Conservation (phyloP, 495 filamentous ascomycete species). For the Aspergillus steynii region DNA sequence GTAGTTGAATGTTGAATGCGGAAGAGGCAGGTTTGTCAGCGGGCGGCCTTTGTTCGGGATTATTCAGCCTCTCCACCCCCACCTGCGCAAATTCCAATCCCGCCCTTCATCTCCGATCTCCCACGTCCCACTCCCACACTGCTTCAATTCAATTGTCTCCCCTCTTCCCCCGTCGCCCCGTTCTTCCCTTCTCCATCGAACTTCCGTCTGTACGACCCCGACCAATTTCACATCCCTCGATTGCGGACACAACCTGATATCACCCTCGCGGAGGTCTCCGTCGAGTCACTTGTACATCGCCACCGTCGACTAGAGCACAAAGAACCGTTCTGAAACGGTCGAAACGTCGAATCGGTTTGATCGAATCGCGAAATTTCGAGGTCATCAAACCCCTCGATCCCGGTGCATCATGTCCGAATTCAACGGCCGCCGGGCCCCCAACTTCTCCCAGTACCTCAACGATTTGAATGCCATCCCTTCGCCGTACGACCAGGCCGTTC, state of each 20-base stretch:
- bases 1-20: too few relatives aligned
- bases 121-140: slow-evolving; percentile 11
- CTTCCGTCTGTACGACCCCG: not conserved
- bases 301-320: not conserved
- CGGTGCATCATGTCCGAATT: slow-evolving; percentile 61
- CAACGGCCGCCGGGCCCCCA: slow-evolving; percentile 70
- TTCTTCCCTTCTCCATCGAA: slow-evolving; percentile 10
- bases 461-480: slow-evolving; percentile 78
- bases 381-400: slow-evolving; percentile 15
- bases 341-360: not conserved
- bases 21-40: too few relatives aligned
- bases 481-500: slow-evolving; percentile 62
- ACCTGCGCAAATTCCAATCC: slow-evolving; percentile 16
- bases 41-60: not conserved
- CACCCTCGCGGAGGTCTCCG: not conserved
- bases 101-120: slow-evolving; percentile 12
- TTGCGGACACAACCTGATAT: slow-evolving; percentile 1
- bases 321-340: not conserved
- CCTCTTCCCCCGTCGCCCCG: slow-evolving; percentile 1
- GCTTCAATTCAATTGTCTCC: slow-evolving; percentile 5
- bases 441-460: slow-evolving; percentile 85
- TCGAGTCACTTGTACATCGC: not conserved
- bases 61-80: slow-evolving; percentile 12
- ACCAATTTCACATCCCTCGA: slow-evolving; percentile 1
- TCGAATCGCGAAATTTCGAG: not conserved